A percentile compares a stretch with the other conserved stretches of the same genome.
These are phyloP conservation scores for Aspergillus texensis DNA, from an alignment of 2,329 filamentous ascomycete species.

Conservation along the genomic window DNA sequence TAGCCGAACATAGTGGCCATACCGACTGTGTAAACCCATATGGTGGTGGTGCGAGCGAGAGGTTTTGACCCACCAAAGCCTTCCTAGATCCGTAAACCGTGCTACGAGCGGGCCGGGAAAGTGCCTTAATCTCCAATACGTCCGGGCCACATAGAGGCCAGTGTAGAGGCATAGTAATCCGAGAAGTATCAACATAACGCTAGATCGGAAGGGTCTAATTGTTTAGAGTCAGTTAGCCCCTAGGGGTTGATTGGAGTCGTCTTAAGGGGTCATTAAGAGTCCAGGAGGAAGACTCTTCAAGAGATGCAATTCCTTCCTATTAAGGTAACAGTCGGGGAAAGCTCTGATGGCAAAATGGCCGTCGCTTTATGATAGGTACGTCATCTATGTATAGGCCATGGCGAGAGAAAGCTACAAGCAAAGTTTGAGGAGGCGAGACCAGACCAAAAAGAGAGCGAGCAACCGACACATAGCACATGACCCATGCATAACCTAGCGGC, in stretches of 20 bases:
- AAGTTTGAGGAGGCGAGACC: neutral
- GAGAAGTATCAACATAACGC: neutral
- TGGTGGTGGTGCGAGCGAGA: slow-evolving; percentile 5
- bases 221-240: neutral
- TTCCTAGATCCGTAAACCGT: slow-evolving; percentile 1
- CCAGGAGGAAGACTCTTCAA: neutral
- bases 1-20: slow-evolving; percentile 30
- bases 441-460: neutral
- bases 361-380: neutral
- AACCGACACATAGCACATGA: neutral
- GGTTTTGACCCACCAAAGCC: slow-evolving; percentile 5
- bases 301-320: neutral
- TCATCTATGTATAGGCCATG: neutral
- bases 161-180: neutral
- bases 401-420: too few relatives aligned
- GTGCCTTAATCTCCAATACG: slow-evolving; percentile 13
- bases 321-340: neutral
- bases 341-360: neutral
- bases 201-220: neutral
- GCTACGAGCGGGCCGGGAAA: slow-evolving; percentile 13
- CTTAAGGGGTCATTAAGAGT: neutral
- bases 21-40: slow-evolving; percentile 7
- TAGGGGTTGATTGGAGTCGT: neutral
- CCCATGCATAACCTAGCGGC: neutral
- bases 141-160: neutral